Conservation (phyloP, 495 filamentous ascomycete genomes). For the Neurospora sp. region DNA sequence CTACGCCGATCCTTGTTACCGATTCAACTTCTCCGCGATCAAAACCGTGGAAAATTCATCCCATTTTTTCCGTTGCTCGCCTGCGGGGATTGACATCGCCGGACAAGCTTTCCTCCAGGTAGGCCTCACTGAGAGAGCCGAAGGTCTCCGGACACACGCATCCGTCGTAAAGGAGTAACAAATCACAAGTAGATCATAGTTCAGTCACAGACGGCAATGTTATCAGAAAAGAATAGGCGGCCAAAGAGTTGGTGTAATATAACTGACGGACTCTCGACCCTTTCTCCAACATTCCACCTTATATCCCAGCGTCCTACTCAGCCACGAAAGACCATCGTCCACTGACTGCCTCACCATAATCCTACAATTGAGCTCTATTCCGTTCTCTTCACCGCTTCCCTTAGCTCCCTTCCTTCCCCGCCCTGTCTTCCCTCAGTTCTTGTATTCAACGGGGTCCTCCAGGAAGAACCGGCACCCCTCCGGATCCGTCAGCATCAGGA, state of each 20-base stretch:
- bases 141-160: too few relatives aligned
- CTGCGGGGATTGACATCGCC: too few relatives aligned
- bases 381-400: neutral
- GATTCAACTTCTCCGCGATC: too few relatives aligned
- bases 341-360: neutral
- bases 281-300: neutral
- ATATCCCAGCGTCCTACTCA: neutral
- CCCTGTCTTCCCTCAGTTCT: neutral
- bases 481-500: neutral
- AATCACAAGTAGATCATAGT: neutral
- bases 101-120: too few relatives aligned
- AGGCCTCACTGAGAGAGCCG: too few relatives aligned
- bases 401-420: neutral
- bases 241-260: neutral
- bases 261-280: neutral
- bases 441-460: neutral
- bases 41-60: too few relatives aligned
- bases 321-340: neutral
- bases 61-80: too few relatives aligned
- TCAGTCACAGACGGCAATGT: neutral
- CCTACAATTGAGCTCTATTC: neutral
- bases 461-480: neutral
- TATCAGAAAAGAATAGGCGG: neutral
- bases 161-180: neutral
- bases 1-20: neutral